phyloP scores from a whole-genome alignment of 2,329 filamentous ascomycete genomes.

The Tolypocladium sp. region DNA sequence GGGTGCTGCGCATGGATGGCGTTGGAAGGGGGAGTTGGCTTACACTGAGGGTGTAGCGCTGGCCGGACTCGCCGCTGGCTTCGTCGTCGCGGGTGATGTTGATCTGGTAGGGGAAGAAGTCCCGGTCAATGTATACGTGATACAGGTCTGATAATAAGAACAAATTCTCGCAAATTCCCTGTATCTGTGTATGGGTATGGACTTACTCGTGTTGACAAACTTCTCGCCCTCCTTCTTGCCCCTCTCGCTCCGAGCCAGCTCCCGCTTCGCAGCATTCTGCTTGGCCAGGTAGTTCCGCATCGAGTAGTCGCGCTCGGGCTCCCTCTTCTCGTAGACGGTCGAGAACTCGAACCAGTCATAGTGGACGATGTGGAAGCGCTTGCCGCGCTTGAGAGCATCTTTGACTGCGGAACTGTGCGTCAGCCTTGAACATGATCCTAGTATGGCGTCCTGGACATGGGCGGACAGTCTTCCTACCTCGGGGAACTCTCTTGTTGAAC shows the following conservation, averaged over 20 bases:
- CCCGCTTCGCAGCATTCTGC: slow-evolving; percentile 19
- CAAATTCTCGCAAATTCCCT: not conserved
- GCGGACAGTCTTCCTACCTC: slow-evolving; percentile 15
- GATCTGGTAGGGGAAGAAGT: slow-evolving; percentile 55
- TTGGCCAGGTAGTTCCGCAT: slow-evolving; percentile 24
- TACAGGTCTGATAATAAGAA: slow-evolving; percentile 38
- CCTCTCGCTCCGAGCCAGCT: slow-evolving; percentile 23
- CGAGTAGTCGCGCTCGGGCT: slow-evolving; percentile 29
- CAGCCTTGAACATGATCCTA: not conserved
- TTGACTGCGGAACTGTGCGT: slow-evolving; percentile 20
- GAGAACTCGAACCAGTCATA: slow-evolving; percentile 46
- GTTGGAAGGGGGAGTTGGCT: slow-evolving; percentile 13
- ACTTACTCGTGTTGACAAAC: slow-evolving; percentile 41
- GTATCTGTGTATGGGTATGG: not conserved
- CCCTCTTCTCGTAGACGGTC: slow-evolving; percentile 18
- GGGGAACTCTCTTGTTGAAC: slow-evolving; percentile 37
- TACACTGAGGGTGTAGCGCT: slow-evolving; percentile 53
- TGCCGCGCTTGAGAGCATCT: slow-evolving; percentile 24
- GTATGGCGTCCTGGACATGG: not conserved
- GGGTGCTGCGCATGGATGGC: not conserved
- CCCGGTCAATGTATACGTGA: slow-evolving; percentile 54
- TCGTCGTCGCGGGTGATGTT: slow-evolving; percentile 45
- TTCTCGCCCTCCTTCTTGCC: slow-evolving; percentile 30
- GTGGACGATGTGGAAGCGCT: slow-evolving; percentile 31
- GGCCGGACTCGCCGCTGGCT: slow-evolving; percentile 34